Evolutionary conservation across 1,284 basidiomycete genomes (phyloP).

Genomic region (Trametes versicolor): DNA sequence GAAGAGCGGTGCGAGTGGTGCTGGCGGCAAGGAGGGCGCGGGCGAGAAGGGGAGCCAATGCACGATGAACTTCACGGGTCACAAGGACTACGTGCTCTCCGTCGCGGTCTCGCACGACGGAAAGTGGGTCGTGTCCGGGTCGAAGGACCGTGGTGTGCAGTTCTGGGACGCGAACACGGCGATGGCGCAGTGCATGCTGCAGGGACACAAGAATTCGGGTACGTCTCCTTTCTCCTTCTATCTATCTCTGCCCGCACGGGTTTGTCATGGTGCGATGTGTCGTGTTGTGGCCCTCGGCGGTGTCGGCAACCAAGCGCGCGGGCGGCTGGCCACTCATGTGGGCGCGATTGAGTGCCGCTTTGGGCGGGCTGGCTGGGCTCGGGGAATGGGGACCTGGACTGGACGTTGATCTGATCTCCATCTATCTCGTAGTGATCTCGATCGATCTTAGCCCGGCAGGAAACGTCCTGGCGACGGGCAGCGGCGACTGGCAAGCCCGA

Average conservation of each 20-base stretch:
- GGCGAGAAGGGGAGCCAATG: constrained; percentile 57
- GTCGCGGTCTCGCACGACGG: constrained; percentile 78
- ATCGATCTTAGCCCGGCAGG: constrained; percentile 83
- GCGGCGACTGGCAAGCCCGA: constrained; percentile 84
- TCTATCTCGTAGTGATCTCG: constrained; percentile 69
- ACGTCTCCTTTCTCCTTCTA: constrained; percentile 33
- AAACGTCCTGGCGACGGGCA: constrained; percentile 80
- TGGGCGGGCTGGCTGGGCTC: constrained; percentile 6
- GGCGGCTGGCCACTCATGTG: neutral
- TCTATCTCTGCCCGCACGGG: neutral
- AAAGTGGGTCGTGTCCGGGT: constrained; percentile 81
- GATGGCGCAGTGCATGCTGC: constrained; percentile 78
- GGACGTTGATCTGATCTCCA: constrained; percentile 20
- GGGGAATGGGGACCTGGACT: neutral
- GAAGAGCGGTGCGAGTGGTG: constrained; percentile 34
- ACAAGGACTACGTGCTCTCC: constrained; percentile 75
- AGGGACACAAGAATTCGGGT: constrained; percentile 89
- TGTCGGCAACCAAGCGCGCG: neutral
- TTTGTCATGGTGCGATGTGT: too few relatives aligned
- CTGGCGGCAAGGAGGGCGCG: constrained; percentile 3
- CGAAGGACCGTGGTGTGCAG: constrained; percentile 82
- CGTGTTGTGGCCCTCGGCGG: neutral
- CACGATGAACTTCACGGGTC: constrained; percentile 72
- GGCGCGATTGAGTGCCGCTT: neutral
- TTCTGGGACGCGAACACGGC: constrained; percentile 79